Base-by-base conservation (phyloP, 257 asterid genomes). In the Anisodus acutangulus region DNA sequence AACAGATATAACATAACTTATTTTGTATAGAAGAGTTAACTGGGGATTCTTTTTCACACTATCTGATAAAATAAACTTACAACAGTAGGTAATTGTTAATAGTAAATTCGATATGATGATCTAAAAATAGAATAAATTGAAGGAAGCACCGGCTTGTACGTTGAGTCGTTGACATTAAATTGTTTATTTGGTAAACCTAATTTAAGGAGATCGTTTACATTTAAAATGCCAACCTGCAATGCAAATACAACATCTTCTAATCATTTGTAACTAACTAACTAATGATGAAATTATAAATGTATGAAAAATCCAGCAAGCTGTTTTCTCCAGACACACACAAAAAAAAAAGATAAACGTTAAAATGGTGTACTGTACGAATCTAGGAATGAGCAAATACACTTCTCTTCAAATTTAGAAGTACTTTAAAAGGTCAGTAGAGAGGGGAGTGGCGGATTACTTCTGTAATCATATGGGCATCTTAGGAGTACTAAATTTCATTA, bases 381-480 rank as follows among this genome's bases (percentile, higher is more conserved):
- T 57, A 57, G 6, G 22, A 57, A 57, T 57, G 17, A 57, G 63
- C 60, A 55, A 55, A 11, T 55, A 13, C 60, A 55, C 6, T 3
- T 13, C 4, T 55, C 17, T 55, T 55, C 35, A 31, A 31, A 31
- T 31, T 31, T 31, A 31, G 35, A 31, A 31, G 35, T 31, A 31
- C 35, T 31, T 31, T 31, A 31, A 4, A 6, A 41, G 45, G 54
- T 70, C 17, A 70, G 17, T 70, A n/a, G 78, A 19, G 19, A 15
- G 63, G 17, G 59, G 16, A 68, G 78, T 68, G 39, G n/a, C 31
- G 64, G 78, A 16, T 79, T 74, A 49, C 67, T 81, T 59, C 82
- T 8, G 88, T 41, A 31, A 66, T 88, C 64, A 88, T 79, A 58
- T 79, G 63, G 60, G 16, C 70, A 63, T 26, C 41, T 19, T 78